Evolutionary conservation across 2,329 filamentous ascomycete species (phyloP).

Genomic region (Tricladium varicosporioides): DNA sequence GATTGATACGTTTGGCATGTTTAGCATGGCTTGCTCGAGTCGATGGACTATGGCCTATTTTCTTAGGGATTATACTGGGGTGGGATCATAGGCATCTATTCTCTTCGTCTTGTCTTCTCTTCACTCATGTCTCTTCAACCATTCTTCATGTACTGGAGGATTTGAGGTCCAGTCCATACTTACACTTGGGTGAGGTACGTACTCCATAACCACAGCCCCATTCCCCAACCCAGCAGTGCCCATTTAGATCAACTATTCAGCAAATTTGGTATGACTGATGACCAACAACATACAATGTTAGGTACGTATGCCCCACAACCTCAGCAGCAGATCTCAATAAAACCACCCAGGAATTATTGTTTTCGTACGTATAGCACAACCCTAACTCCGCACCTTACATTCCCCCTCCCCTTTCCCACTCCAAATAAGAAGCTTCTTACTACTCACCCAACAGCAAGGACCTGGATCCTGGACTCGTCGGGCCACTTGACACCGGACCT

Average conservation of each 20-base stretch:
- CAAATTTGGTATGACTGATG: too few species aligned
- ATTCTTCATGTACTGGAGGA: constrained; percentile 9
- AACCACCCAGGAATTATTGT: neutral
- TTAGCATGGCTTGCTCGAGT: constrained; percentile 1
- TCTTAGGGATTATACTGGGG: constrained; percentile 1
- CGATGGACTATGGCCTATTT: constrained; percentile 5
- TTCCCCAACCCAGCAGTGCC: neutral
- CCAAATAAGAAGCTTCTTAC: constrained; percentile 19
- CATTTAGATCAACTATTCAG: neutral
- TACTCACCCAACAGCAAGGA: constrained; percentile 31
- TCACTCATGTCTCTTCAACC: constrained; percentile 5
- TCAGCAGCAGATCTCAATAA: neutral
- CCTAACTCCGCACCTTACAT: too few species aligned
- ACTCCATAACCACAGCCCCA: constrained; percentile 10
- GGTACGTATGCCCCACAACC: neutral
- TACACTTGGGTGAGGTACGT: constrained; percentile 29
- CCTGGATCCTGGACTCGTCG: constrained; percentile 4
- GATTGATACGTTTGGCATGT: constrained; percentile 5
- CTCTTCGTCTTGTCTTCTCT: constrained; percentile 21
- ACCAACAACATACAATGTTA: neutral
- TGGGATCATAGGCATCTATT: constrained; percentile 29
- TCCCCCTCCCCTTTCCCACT: constrained; percentile 10
- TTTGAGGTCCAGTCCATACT: constrained; percentile 10
- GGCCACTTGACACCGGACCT: neutral
- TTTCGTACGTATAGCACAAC: constrained; percentile 14